A percentile compares a stretch with the other conserved stretches of the same genome.
phyloP scores from a whole-genome alignment of 1,284 basidiomycete genomes.

The Polyporus tsugae region DNA sequence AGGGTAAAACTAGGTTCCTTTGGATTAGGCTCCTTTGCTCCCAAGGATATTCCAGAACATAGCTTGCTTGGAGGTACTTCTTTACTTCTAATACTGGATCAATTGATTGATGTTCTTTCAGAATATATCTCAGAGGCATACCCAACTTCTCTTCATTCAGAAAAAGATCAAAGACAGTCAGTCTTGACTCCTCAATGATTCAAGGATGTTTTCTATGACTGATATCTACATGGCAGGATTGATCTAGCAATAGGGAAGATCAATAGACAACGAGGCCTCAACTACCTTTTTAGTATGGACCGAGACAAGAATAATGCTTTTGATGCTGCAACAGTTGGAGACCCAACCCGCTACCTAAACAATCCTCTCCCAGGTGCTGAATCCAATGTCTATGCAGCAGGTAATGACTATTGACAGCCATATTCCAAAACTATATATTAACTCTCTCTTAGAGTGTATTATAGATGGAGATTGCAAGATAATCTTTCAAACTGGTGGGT shows the following conservation, averaged over 20 bases:
- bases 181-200: no score
- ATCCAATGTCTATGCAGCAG: slow-evolving; percentile 53
- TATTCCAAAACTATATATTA: slow-evolving; percentile 15
- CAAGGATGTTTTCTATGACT: no score
- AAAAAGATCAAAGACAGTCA: no score
- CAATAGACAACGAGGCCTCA: slow-evolving; percentile 51
- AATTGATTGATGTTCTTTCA: slow-evolving; percentile 29
- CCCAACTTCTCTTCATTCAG: neutral
- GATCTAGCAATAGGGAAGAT: slow-evolving; percentile 39
- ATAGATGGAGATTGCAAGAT: slow-evolving; percentile 70
- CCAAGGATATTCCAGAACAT: slow-evolving; percentile 38
- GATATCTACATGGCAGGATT: neutral
- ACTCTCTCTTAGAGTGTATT: slow-evolving; percentile 48
- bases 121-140: slow-evolving; percentile 55
- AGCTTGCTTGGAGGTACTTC: slow-evolving; percentile 50
- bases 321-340: slow-evolving; percentile 62
- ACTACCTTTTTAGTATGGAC: slow-evolving; percentile 66
- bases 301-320: slow-evolving; percentile 43
- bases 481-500: slow-evolving; percentile 61
- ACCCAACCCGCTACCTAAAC: slow-evolving; percentile 67
- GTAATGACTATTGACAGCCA: slow-evolving; percentile 41
- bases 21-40: slow-evolving; percentile 56
- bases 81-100: neutral
- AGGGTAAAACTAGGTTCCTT: slow-evolving; percentile 46
- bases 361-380: slow-evolving; percentile 45